phyloP scores from a whole-genome alignment of 1,284 basidiomycete genomes.

The Coniophora puteana region DNA sequence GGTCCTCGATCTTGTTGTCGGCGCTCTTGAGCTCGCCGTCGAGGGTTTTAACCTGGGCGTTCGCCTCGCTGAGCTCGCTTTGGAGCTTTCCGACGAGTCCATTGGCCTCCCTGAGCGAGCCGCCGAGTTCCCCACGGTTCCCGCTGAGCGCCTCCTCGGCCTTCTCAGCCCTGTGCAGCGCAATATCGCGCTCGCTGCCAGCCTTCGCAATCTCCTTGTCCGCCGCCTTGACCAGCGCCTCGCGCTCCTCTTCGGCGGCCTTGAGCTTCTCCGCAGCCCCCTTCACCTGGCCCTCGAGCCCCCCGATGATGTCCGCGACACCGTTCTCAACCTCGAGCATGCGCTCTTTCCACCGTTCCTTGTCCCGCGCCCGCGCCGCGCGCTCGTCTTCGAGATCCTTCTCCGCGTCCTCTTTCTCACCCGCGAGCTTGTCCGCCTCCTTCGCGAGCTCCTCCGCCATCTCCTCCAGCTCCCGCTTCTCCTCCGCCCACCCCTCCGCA shows the following conservation, averaged over 20 bases:
- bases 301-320: slow-evolving; percentile 60
- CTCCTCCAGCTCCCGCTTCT: slow-evolving; percentile 47
- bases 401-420: slow-evolving; percentile 37
- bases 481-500: slow-evolving; percentile 61
- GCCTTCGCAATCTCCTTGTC: slow-evolving; percentile 41
- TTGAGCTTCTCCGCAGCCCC: slow-evolving; percentile 45
- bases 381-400: slow-evolving; percentile 47
- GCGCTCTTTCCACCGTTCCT: slow-evolving; percentile 61
- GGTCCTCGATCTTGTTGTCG: slow-evolving; percentile 44
- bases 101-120: slow-evolving; percentile 60
- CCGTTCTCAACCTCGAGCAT: slow-evolving; percentile 68
- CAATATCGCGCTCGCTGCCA: slow-evolving; percentile 49
- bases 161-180: slow-evolving; percentile 53
- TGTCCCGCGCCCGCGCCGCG: slow-evolving; percentile 54
- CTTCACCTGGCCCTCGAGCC: slow-evolving; percentile 53
- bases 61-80: slow-evolving; percentile 54
- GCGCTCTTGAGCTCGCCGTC: slow-evolving; percentile 50
- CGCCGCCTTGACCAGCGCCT: slow-evolving; percentile 40
- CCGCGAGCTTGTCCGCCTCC: slow-evolving; percentile 36
- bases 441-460: slow-evolving; percentile 47
- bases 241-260: slow-evolving; percentile 35
- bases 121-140: slow-evolving; percentile 62
- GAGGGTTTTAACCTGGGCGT: slow-evolving; percentile 49
- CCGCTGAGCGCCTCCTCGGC: slow-evolving; percentile 56
- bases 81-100: slow-evolving; percentile 49